Evolutionary conservation across 169 alveolate species (phyloP).

Genomic region (Eimeria maxima): DNA sequence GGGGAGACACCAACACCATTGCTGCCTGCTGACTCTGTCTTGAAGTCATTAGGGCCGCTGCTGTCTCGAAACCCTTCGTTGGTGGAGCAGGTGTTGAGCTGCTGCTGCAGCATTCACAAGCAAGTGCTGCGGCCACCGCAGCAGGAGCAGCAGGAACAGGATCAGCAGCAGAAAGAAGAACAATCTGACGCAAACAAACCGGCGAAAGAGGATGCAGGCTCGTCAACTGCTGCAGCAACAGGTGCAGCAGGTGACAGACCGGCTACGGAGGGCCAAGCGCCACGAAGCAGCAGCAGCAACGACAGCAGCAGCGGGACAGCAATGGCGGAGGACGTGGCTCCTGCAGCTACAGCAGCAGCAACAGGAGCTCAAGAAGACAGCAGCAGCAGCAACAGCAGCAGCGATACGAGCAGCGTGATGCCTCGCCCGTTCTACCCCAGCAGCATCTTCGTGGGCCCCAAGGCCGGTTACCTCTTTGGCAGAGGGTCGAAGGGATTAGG

Average conservation of each 20-base stretch:
- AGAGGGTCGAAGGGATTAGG: constrained; percentile 69
- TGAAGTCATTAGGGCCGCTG: constrained; percentile 44
- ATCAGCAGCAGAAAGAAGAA: not conserved
- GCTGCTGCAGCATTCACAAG: constrained; percentile 70
- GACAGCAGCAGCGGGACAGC: constrained; percentile 39
- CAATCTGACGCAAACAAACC: not conserved
- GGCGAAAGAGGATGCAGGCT: not conserved
- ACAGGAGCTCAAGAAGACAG: constrained; percentile 1
- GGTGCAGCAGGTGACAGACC: too few species aligned
- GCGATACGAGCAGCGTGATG: constrained; percentile 45
- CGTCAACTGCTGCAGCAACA: not conserved
- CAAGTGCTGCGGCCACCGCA: constrained; percentile 52
- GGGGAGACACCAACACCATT: constrained; percentile 45
- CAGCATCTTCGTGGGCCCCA: constrained; percentile 76
- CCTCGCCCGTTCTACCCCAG: constrained; percentile 71
- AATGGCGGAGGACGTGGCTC: constrained; percentile 32
- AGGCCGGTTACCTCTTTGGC: constrained; percentile 57
- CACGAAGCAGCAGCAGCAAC: constrained; percentile 11
- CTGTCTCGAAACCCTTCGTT: constrained; percentile 63
- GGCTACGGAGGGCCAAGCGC: not conserved
- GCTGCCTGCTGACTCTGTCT: constrained; percentile 76
- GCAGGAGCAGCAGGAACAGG: constrained; percentile 29
- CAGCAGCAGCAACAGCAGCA: constrained; percentile 55
- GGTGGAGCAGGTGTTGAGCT: constrained; percentile 74
- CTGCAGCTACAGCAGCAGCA: constrained; percentile 27